Evolutionary conservation across 768 basidiomycete species (phyloP).

Genomic region (Scleroderma citrinum): DNA sequence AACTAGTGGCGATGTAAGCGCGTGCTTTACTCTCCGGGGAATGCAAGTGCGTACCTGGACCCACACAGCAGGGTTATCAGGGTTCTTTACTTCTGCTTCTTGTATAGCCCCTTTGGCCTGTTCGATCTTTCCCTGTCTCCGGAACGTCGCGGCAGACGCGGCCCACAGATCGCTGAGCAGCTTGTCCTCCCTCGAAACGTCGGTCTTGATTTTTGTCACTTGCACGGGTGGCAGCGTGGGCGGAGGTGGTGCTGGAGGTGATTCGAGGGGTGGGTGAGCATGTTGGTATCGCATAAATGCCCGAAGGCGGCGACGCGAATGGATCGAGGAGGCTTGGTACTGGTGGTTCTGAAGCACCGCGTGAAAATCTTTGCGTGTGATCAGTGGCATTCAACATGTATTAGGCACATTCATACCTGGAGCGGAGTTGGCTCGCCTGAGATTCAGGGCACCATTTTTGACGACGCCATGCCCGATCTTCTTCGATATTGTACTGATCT

Average conservation of each 20-base stretch:
- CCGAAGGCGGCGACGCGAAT: conserved; percentile 61
- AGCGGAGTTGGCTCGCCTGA: conserved; percentile 60
- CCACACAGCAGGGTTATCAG: conserved; percentile 87
- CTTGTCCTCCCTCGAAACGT: conserved; percentile 51
- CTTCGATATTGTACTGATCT: conserved; percentile 70
- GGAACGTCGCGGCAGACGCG: conserved; percentile 90
- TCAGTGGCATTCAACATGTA: neutral
- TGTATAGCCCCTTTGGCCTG: conserved; percentile 88
- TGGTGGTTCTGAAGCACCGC: conserved; percentile 51
- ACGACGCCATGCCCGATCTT: conserved; percentile 70
- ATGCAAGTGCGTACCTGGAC: conserved; percentile 87
- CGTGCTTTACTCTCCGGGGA: neutral
- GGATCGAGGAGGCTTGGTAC: conserved; percentile 80
- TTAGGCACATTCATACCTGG: conserved; percentile 45
- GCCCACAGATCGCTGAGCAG: conserved; percentile 87
- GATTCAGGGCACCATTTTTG: conserved; percentile 37
- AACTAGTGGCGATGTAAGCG: conserved; percentile 40
- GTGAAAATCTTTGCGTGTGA: conserved; percentile 55
- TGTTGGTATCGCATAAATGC: conserved; percentile 37
- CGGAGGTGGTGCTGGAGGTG: conserved; percentile 28
- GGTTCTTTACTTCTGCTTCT: conserved; percentile 88
- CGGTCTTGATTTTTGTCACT: conserved; percentile 28
- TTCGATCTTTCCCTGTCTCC: conserved; percentile 83
- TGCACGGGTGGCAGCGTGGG: conserved; percentile 30
- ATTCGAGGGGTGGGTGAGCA: conserved; percentile 27